A percentile compares a stretch with the other conserved stretches of the same genome.
phyloP scores from a whole-genome alignment of 2,329 filamentous ascomycete species.

The Colletotrichum incanum region DNA sequence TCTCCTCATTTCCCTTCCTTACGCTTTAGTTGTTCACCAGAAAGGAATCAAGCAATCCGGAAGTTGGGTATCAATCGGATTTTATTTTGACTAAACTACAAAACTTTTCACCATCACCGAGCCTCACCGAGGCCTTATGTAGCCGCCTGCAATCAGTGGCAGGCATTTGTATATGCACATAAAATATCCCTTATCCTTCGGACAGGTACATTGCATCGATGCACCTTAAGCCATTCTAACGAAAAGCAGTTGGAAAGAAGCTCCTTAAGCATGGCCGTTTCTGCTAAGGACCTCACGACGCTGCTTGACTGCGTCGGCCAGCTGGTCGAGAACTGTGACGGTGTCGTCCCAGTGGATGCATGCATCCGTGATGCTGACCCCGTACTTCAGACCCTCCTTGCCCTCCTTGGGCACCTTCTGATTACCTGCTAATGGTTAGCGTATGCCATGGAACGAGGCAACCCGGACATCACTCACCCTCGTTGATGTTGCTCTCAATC shows the following conservation, averaged over 20 bases:
- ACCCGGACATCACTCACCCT: conserved; percentile 71
- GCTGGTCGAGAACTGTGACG: conserved; percentile 79
- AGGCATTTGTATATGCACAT: conserved; percentile 28
- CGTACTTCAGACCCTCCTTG: conserved; percentile 88
- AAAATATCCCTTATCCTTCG: background rate
- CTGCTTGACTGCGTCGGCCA: conserved; percentile 86
- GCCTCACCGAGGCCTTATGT: conserved; percentile 3
- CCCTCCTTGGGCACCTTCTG: conserved; percentile 95
- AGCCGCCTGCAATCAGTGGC: conserved; percentile 3
- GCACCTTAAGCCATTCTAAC: too few relatives aligned
- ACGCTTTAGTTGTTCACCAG: background rate
- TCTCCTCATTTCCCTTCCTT: background rate
- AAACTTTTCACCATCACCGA: conserved; percentile 13
- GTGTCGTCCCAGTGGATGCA: conserved; percentile 97
- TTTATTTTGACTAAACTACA: conserved; percentile 3
- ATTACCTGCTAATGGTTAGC: conserved; percentile 70
- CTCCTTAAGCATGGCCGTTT: conserved; percentile 33
- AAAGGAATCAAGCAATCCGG: background rate
- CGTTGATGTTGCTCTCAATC: conserved; percentile 98
- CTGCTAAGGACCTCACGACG: conserved; percentile 67
- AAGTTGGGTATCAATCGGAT: conserved; percentile 13
- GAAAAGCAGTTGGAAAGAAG: background rate
- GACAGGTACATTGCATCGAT: background rate
- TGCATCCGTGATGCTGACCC: conserved; percentile 96
- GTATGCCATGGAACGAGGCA: background rate